Percentiles rank a stretch among this genome's conserved stretches.
These are phyloP conservation scores for Russula foetens DNA, from an alignment of 768 basidiomycete genomes.

Conservation along the genomic window DNA sequence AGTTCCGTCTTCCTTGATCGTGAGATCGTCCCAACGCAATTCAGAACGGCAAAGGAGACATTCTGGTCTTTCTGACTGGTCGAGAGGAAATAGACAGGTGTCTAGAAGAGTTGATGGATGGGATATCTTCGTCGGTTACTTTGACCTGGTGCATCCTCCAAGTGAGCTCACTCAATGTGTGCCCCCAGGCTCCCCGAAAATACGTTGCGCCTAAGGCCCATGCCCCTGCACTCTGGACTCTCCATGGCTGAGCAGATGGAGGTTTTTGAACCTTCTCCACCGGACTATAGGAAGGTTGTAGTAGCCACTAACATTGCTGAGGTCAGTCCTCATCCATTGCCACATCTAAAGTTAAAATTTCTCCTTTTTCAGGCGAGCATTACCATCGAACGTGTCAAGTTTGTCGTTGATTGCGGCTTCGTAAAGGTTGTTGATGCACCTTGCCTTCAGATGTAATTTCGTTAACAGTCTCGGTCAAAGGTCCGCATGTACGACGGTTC, in stretches of 20 bases:
- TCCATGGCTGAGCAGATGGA: constrained; percentile 80
- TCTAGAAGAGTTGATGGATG: constrained; percentile 74
- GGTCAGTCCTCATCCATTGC: constrained; percentile 31
- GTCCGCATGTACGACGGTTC: constrained; percentile 87
- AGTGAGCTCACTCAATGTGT: neutral
- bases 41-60: constrained; percentile 79
- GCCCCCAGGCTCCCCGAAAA: constrained; percentile 42
- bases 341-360: neutral
- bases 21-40: neutral
- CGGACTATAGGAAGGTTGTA: constrained; percentile 79
- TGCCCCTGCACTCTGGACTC: constrained; percentile 86
- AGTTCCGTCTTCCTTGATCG: neutral
- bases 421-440: constrained; percentile 59
- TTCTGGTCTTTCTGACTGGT: constrained; percentile 91
- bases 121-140: constrained; percentile 9
- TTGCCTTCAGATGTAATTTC: neutral
- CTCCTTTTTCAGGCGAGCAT: constrained; percentile 65
- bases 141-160: constrained; percentile 4
- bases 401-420: constrained; percentile 89
- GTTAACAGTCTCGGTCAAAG: constrained; percentile 32
- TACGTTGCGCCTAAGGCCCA: constrained; percentile 49
- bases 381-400: constrained; percentile 93
- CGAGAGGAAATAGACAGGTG: constrained; percentile 94
- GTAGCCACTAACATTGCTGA: constrained; percentile 96
- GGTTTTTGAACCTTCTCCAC: constrained; percentile 73